phyloP scores from a whole-genome alignment of 306 rosid genomes.

The Sophora flavescens region DNA sequence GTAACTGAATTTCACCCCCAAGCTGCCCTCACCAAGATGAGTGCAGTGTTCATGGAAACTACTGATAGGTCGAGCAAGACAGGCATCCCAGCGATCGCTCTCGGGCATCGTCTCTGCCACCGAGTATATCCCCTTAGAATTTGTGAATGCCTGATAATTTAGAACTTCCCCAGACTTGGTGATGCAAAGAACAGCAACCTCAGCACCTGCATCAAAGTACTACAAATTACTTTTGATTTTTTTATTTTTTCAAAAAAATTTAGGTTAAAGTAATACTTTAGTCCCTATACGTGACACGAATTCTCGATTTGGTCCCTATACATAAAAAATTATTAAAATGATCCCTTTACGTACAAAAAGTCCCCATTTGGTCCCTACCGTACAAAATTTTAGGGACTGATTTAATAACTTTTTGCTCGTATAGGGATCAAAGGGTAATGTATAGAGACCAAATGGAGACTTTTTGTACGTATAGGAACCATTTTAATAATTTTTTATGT shows the following conservation, averaged over 20 bases:
- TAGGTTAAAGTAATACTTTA: too few relatives aligned
- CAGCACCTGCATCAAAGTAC: conserved; percentile 73
- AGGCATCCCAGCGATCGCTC: conserved; percentile 96
- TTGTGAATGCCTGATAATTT: conserved; percentile 90
- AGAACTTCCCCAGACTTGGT: conserved; percentile 92
- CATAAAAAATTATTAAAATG: too few relatives aligned
- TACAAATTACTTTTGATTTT: not conserved
- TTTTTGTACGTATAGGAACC: too few relatives aligned
- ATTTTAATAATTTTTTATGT: too few relatives aligned
- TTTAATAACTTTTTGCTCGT: too few relatives aligned
- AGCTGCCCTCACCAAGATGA: conserved; percentile 68
- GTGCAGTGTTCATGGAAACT: conserved; percentile 92
- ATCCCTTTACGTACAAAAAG: too few relatives aligned
- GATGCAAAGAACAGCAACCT: conserved; percentile 95
- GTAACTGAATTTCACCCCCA: conserved; percentile 85
- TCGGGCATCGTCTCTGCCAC: conserved; percentile 96
- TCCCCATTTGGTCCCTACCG: too few relatives aligned
- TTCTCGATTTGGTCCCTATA: too few relatives aligned
- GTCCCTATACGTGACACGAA: too few relatives aligned
- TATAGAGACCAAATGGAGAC: too few relatives aligned
- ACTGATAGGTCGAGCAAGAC: conserved; percentile 93
- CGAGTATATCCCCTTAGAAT: conserved; percentile 76
- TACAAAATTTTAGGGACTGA: too few relatives aligned
- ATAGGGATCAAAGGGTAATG: too few relatives aligned
- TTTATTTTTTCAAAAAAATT: not conserved